Conservation (phyloP, 2,329 filamentous ascomycete genomes). For the Plectosphaerella cucumerina region DNA sequence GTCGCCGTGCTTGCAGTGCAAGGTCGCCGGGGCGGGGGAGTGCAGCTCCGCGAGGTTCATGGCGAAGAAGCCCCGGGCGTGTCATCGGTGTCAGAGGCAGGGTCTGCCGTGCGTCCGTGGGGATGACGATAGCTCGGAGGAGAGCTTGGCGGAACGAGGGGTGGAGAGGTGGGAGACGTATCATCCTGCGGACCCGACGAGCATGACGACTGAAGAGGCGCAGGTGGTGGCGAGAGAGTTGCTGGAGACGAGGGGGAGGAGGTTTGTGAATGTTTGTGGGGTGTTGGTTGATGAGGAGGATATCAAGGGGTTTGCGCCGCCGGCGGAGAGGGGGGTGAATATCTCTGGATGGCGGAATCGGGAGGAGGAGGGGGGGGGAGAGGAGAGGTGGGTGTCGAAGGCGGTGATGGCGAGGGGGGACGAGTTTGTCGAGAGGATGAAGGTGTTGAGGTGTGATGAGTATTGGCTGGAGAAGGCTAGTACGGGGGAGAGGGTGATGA, state of each 20-base stretch:
- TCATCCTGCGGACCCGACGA: background rate
- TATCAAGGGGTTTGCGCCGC: slow-evolving; percentile 1
- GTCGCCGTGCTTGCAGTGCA: background rate
- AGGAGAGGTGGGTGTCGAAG: background rate
- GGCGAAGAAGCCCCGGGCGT: background rate
- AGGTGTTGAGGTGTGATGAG: background rate
- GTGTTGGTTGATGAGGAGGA: background rate
- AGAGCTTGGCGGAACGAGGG: background rate
- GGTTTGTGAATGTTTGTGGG: slow-evolving; percentile 1
- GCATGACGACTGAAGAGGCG: background rate
- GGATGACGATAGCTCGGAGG: background rate
- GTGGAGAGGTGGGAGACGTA: background rate
- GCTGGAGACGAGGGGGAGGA: background rate
- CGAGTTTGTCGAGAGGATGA: background rate
- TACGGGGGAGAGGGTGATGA: background rate
- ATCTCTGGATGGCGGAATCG: background rate
- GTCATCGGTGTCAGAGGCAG: background rate
- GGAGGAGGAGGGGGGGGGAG: background rate
- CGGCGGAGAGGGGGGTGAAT: background rate
- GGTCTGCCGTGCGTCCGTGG: background rate
- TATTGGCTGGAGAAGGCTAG: slow-evolving; percentile 1
- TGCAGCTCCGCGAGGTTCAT: background rate
- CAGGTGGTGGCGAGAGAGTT: background rate
- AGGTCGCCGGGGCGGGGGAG: background rate
- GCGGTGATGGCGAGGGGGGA: background rate